Evolutionary conservation across 2,329 filamentous ascomycete genomes (phyloP), one percentile per base, ranked within the genome.

Genomic region (Colletotrichum melonis): DNA sequence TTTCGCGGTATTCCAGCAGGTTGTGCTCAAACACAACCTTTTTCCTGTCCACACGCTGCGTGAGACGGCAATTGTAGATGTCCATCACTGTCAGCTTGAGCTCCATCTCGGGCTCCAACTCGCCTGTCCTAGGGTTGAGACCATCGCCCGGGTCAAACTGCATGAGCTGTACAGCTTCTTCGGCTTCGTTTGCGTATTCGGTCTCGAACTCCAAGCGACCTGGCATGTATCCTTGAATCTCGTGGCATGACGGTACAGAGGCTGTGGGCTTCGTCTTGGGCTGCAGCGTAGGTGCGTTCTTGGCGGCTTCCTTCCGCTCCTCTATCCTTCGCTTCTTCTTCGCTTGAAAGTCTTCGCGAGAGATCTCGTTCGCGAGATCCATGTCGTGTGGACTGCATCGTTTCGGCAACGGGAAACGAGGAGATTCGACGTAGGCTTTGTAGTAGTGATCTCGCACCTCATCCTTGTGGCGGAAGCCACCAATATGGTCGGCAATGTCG

Each of bases 211-310:
- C 97, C 76, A 99, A 84, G 54, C 97, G 95, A 57, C 97, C 97
- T 3, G 97, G 97, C 97, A 99, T 99, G 82, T 97, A 99, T 3
- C 97, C 97, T 83, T 98, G 95, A 49, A 99, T 97, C 83, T 99
- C 97, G 85, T 99, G 97, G 82, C 97, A 99, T 42, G 95, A 93
- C 0, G 97, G 97, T 3, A 98, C 95, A 85, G 94, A 97, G 9
- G 95, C 95, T 0, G 96, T 98, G 0, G 97, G 97, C 80, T 98
- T 98, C 78, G 96, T 95, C 83, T 98, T 98, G 1, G 96, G 95
- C 28, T 94, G 94, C 49, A 95, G 89, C 1, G 95, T 92, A 1
- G 94, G 92, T 9, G 94, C 94, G 74, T 93, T 93, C 83, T 97
- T 97, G 55, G 94, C 93, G 1, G 91, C 92, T 75, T 98, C 94